Evolutionary conservation across 768 basidiomycete species (phyloP).

Genomic region (Terana coerulea): DNA sequence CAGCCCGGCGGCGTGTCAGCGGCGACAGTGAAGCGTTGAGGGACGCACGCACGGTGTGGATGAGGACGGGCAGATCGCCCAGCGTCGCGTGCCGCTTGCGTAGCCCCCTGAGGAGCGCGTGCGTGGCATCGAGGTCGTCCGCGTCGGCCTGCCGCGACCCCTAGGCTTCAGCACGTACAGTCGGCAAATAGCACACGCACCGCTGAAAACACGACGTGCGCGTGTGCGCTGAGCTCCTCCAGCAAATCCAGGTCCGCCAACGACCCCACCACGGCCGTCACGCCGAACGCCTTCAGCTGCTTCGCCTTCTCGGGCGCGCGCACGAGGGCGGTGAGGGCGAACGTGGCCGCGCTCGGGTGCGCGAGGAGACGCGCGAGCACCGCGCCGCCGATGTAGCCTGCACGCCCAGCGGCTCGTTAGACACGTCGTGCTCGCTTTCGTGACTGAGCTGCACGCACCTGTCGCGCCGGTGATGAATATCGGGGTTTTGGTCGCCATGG

Average conservation of each 20-base stretch:
- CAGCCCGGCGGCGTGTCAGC: not conserved
- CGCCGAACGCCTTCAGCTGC: constrained; percentile 18
- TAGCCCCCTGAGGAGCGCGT: constrained; percentile 48
- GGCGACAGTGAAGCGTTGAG: no score
- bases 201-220: constrained; percentile 33
- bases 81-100: constrained; percentile 42
- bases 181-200: constrained; percentile 4
- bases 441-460: not conserved
- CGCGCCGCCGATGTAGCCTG: constrained; percentile 56
- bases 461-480: constrained; percentile 12
- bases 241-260: constrained; percentile 34
- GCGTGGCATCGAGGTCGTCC: constrained; percentile 41
- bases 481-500: constrained; percentile 2
- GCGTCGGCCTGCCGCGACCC: constrained; percentile 34
- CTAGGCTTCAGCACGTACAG: no score
- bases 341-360: constrained; percentile 38
- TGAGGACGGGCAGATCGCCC: constrained; percentile 42
- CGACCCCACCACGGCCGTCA: constrained; percentile 20
- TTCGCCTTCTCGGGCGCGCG: constrained; percentile 37
- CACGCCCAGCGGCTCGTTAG: no score
- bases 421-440: not conserved
- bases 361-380: constrained; percentile 44
- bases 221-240: constrained; percentile 35
- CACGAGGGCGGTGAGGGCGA: constrained; percentile 44
- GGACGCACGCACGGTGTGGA: constrained; percentile 41